Evolutionary conservation across 495 filamentous ascomycete species (phyloP), one percentile per base, ranked within the genome.

Genomic region (Xylaria cubensis): DNA sequence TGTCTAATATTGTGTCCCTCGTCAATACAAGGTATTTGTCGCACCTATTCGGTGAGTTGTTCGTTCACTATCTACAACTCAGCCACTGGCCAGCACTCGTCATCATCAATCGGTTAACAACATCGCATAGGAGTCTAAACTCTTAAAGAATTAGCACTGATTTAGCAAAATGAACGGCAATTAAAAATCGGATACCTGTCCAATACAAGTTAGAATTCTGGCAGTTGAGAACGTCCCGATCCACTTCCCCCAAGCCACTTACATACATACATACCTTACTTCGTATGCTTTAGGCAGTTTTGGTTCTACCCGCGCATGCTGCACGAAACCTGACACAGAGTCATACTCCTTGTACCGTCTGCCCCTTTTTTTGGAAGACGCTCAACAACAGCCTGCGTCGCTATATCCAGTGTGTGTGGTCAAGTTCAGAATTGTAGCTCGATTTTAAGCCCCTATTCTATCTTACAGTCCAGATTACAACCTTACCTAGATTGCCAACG

Each of bases 41-140:
- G 42, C 13, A 15, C 39, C 39, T 46, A 46, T 17, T 46, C 42
- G 15, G 17, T 46, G 15, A 50, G 46, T 50, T 50, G 4, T 19
- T 46, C 42, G 15, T 46, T 17, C 42, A 2, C 6, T 50, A 50
- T 50, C 17, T n/a, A 48, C 46, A 4, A 17, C 56, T 59, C 56
- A 59, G 56, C 56, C 56, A 59, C 56, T 59, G 17, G 17, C 13
- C 32, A 36, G 56, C 56, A 59, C 32, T 36, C 56, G 32, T 59
- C 32, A 36, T 36, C 56, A 36, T 34, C 56, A 59, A 58, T 36
- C 55, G 15, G 29, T 29, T 26, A 17, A 17, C 55, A 36, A 59
- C 15, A 59, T 59, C 17, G 55, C 29, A 36, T 59, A 36, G 29
- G 15, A 36, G 21, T 59, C 29, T 36, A 41, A 4, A 4, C 17